Base-by-base conservation (phyloP, 768 basidiomycete genomes). In the Pulveroboletus sp. region DNA sequence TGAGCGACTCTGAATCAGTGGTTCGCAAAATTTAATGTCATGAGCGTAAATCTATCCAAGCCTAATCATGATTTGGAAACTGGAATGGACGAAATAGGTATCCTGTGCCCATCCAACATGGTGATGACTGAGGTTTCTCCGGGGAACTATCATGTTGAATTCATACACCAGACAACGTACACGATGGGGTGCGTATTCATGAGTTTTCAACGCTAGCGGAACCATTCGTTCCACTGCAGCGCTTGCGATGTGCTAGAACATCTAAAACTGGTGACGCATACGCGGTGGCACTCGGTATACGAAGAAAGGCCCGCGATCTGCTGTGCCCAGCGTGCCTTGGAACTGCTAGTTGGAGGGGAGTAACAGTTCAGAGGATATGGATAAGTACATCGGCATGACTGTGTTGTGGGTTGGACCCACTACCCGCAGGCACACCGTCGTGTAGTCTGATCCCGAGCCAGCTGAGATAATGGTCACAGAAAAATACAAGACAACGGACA, bases 381-480 rank as follows among this genome's bases (percentile, higher is more conserved):
- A 90, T 3, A 94, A 95, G 66, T 94, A 91, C 58, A 80, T 94
- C 29, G 90, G 90, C 7, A 81, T 97, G 5, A 93, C 94, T 31
- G 79, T 86, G 89, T 88, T 69, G 90, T 79, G 24, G 45, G 53
- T 50, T n/a, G n/a, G n/a, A n/a, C n/a, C n/a, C n/a, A n/a, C n/a
- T n/a, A n/a, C n/a, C n/a, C n/a, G n/a, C n/a, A n/a, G n/a, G n/a
- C n/a, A n/a, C n/a, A n/a, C n/a, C n/a, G n/a, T n/a, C n/a, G n/a
- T 33, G 19, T 38, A 27, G 21, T 25, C 25, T n/a, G 13, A 23
- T 43, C 44, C 2, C 35, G 9, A 7, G 5, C 36, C 19, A 11
- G 11, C 31, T 36, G 23, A 27, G 16, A 35, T 36, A 43, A 43
- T 47, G 29, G 14, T 44, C 23, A 11, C 55, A 89, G 88, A 80